Conservation (phyloP, 1,284 basidiomycete species). For the Pascua sp. region DNA sequence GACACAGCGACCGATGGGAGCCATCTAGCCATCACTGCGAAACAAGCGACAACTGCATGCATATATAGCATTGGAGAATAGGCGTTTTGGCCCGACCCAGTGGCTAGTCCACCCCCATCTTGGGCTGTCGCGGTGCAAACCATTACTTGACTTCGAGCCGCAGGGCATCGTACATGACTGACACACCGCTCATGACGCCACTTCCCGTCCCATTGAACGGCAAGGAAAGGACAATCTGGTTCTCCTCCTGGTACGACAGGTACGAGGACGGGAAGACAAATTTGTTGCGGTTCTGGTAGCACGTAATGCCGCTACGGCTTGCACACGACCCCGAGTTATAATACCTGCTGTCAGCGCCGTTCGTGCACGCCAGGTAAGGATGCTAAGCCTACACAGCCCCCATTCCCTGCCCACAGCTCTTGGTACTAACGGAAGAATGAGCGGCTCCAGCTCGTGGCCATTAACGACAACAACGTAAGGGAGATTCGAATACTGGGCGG, state of each 20-base stretch:
- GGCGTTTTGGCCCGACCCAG: too few relatives aligned
- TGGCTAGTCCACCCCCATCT: too few relatives aligned
- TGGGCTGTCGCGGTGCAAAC: not conserved
- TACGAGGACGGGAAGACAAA: slow-evolving; percentile 24
- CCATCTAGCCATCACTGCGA: too few relatives aligned
- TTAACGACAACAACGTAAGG: slow-evolving; percentile 26
- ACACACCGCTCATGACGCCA: slow-evolving; percentile 16
- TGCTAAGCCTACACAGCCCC: too few relatives aligned
- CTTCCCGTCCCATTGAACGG: slow-evolving; percentile 30
- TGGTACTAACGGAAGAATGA: slow-evolving; percentile 23
- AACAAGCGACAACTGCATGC: too few relatives aligned
- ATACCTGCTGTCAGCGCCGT: slow-evolving; percentile 11
- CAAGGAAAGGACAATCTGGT: slow-evolving; percentile 27
- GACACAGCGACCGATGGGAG: too few relatives aligned
- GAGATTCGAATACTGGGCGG: slow-evolving; percentile 15
- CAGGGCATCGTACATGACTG: slow-evolving; percentile 34
- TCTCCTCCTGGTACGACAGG: slow-evolving; percentile 14
- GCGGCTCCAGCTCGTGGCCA: slow-evolving; percentile 22
- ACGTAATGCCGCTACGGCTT: slow-evolving; percentile 26
- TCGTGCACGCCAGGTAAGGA: too few relatives aligned
- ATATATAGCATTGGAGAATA: too few relatives aligned
- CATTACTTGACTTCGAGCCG: slow-evolving; percentile 23
- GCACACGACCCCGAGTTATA: slow-evolving; percentile 31
- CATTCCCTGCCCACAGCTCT: too few relatives aligned
- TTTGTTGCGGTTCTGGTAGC: slow-evolving; percentile 27